Evolutionary conservation across 106 monocot species (phyloP), one percentile per base, ranked within the genome.

Genomic region (Ottelia alismoides): DNA sequence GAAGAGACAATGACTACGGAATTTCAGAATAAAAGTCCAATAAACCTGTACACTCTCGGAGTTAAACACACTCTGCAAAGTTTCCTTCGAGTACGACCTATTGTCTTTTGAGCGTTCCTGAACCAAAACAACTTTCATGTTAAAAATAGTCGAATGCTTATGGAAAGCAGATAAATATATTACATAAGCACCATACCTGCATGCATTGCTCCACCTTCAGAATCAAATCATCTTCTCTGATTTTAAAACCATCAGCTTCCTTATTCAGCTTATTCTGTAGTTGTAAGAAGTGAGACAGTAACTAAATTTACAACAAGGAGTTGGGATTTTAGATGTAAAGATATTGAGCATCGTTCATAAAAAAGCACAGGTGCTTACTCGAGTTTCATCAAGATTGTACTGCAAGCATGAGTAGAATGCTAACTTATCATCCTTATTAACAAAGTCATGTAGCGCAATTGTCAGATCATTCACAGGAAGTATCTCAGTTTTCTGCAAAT

Each of bases 391-490:
- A 60, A 98, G 85, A 73, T 90, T 98, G 65, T 81, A 72, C 67
- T 85, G 76, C 72, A 98, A 57, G 61, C 96, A 98, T 55, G 82
- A 74, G 64, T 86, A 86, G 67, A 98, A 98, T 25, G 98, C 85
- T 72, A 79, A 74, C 53, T 90, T 98, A 31, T 98, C 96, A 68
- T 98, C 96, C 61, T 98, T 98, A 59, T 75, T 98, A 32, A 98
- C 96, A 74, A 90, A 98, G 3, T 98, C 89, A 70, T 98, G 96
- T 43, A 98, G 73, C 49, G 96, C 96, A 65, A 90, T 90, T 53
- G 87, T 87, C 74, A 98, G 70, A 74, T 98, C 96, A 70, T 90
- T 90, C 63, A 98, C 89, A 9, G 96, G 89, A 70, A 98, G 89
- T 23, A 98, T 85, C 77, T 98, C 96, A 89, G 90, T 98, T 90